Evolutionary conservation across 2,329 filamentous ascomycete species (phyloP).

Genomic region (Cladophialophora yegresii): DNA sequence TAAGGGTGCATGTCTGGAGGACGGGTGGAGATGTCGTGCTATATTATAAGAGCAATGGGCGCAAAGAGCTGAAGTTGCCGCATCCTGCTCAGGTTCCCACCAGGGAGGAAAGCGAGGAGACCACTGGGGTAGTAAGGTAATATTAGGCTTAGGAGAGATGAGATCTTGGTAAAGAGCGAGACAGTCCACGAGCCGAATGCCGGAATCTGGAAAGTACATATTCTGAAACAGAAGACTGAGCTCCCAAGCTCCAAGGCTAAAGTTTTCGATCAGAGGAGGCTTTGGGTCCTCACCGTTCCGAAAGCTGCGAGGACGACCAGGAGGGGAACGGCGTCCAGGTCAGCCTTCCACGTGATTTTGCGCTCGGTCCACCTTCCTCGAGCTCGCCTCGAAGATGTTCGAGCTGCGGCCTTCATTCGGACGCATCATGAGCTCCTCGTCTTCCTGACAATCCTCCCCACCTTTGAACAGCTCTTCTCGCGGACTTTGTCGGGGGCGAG

Average conservation of each 20-base stretch:
- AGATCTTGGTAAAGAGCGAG: background rate
- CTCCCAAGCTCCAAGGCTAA: background rate
- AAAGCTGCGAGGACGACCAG: no score
- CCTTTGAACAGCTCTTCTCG: background rate
- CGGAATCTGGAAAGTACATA: background rate
- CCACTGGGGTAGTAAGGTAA: constrained; percentile 30
- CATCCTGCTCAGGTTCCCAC: constrained; percentile 35
- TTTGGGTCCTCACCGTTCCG: no score
- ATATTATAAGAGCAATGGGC: constrained; percentile 89
- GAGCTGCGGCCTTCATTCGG: constrained; percentile 28
- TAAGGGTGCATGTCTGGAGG: constrained; percentile 91
- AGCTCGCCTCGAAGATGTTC: background rate
- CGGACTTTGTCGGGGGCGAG: constrained; percentile 4
- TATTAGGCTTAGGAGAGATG: background rate
- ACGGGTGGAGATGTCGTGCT: constrained; percentile 89
- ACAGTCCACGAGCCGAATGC: background rate
- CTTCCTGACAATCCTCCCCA: constrained; percentile 5
- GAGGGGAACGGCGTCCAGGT: no score
- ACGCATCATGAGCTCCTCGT: constrained; percentile 11
- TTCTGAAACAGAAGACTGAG: background rate
- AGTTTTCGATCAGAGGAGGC: no score
- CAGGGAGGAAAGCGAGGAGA: constrained; percentile 32
- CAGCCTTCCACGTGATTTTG: background rate
- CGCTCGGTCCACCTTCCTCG: constrained; percentile 22
- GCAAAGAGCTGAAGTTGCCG: constrained; percentile 54